Evolutionary conservation across 805 yeast species (phyloP).

Genomic region (Debaryomyces maramus): DNA sequence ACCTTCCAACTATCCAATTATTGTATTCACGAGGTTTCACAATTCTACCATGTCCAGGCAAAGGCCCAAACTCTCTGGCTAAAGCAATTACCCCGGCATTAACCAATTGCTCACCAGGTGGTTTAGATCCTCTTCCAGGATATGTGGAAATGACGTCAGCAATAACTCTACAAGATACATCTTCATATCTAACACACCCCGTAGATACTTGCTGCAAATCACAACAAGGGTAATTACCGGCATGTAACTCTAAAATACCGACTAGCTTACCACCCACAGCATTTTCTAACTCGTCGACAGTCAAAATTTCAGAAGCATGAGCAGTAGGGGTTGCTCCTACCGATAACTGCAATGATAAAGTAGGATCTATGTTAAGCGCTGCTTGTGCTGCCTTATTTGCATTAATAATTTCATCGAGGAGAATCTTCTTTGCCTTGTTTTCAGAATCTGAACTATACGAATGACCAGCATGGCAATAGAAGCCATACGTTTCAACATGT

Average conservation of each 20-base stretch:
- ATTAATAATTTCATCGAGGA: conserved; percentile 57
- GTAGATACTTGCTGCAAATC: conserved; percentile 81
- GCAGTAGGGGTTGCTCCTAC: conserved; percentile 86
- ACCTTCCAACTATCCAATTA: conserved; percentile 63
- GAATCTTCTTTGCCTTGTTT: conserved; percentile 46
- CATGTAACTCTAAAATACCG: conserved; percentile 66
- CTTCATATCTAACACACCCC: conserved; percentile 57
- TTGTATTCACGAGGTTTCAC: conserved; percentile 41
- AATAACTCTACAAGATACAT: conserved; percentile 60
- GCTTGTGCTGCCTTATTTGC: conserved; percentile 54
- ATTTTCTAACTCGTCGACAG: conserved; percentile 18
- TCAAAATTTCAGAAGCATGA: conserved; percentile 48
- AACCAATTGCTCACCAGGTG: conserved; percentile 61
- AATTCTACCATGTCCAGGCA: conserved; percentile 61
- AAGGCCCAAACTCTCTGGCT: conserved; percentile 61
- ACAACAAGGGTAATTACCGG: conserved; percentile 76
- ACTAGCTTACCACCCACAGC: conserved; percentile 20
- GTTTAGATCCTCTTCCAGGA: conserved; percentile 50
- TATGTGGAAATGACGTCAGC: conserved; percentile 59
- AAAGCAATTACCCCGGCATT: conserved; percentile 75
- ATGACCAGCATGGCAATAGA: conserved; percentile 81
- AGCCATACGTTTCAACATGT: conserved; percentile 55
- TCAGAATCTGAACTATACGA: conserved; percentile 54
- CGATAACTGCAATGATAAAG: conserved; percentile 49
- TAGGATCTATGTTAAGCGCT: conserved; percentile 36